Evolutionary conservation across 192 early-diverging fungal genomes (phyloP).

Genomic region (Geranomyces variabilis): DNA sequence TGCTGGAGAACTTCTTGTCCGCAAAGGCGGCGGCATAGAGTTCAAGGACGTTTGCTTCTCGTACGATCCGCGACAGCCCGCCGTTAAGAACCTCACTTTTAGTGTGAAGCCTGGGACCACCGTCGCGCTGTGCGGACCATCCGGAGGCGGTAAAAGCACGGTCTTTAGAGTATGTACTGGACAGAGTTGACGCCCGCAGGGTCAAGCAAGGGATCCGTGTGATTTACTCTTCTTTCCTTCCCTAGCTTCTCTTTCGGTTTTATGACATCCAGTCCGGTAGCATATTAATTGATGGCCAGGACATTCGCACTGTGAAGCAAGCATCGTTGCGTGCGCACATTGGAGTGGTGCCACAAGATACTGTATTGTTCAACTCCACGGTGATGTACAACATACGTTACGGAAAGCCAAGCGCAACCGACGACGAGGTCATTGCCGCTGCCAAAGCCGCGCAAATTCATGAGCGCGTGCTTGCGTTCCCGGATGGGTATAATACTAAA

Average conservation of each 20-base stretch:
- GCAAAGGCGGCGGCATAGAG: constrained; percentile 59
- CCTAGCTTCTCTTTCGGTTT: constrained; percentile 83
- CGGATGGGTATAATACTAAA: constrained; percentile 63
- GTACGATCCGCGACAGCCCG: constrained; percentile 74
- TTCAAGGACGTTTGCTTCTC: constrained; percentile 77
- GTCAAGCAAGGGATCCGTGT: too few species aligned
- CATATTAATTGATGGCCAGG: constrained; percentile 87
- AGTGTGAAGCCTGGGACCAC: constrained; percentile 64
- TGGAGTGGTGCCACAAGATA: constrained; percentile 93
- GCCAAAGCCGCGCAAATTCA: constrained; percentile 82
- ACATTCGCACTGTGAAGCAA: constrained; percentile 68
- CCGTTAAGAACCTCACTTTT: constrained; percentile 73
- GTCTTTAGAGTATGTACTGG: constrained; percentile 41
- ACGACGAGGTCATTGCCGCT: constrained; percentile 69
- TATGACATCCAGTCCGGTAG: constrained; percentile 83
- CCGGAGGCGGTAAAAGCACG: constrained; percentile 67
- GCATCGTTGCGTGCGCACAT: constrained; percentile 77
- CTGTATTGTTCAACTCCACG: constrained; percentile 95
- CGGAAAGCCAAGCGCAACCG: constrained; percentile 59
- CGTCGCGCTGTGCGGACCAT: constrained; percentile 78
- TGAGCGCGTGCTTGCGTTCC: constrained; percentile 74
- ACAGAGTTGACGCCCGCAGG: too few species aligned
- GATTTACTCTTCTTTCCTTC: not conserved
- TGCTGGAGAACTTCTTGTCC: constrained; percentile 60
- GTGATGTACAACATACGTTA: constrained; percentile 95